These are phyloP conservation scores for Tolypocladium amazonense DNA, from an alignment of 2,329 filamentous ascomycete species.

Conservation along the genomic window DNA sequence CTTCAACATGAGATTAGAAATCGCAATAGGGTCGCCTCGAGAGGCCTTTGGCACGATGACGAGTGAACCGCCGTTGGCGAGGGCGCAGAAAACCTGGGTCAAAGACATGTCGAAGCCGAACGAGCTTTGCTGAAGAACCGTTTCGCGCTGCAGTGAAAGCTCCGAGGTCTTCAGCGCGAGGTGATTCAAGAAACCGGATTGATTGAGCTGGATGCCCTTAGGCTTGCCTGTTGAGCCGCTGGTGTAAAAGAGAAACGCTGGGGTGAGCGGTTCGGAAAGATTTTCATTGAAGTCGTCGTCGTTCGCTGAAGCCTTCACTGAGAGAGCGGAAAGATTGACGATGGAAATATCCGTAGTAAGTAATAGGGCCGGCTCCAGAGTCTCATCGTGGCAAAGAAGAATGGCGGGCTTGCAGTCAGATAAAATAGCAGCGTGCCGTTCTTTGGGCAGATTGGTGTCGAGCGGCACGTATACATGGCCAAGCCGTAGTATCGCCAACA, in stretches of 20 bases:
- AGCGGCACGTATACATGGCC: slow-evolving; percentile 27
- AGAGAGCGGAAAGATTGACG: slow-evolving; percentile 12
- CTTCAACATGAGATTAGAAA: slow-evolving; percentile 11
- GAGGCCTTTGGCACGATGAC: slow-evolving; percentile 17
- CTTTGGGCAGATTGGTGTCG: not conserved
- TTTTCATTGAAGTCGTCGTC: slow-evolving; percentile 1
- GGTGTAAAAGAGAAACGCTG: slow-evolving; percentile 20
- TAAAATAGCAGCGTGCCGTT: not conserved
- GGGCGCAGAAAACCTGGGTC: slow-evolving; percentile 22
- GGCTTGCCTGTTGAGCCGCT: slow-evolving; percentile 22
- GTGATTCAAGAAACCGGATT: slow-evolving; percentile 17
- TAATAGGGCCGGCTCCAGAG: not conserved
- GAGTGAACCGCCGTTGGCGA: slow-evolving; percentile 24
- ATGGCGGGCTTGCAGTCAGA: not conserved
- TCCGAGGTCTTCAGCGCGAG: slow-evolving; percentile 11
- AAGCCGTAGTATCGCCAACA: slow-evolving; percentile 28
- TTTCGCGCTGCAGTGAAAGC: slow-evolving; percentile 11
- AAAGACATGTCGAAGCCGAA: slow-evolving; percentile 30
- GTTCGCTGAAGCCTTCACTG: not conserved
- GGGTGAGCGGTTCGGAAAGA: not conserved
- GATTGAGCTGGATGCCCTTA: slow-evolving; percentile 27
- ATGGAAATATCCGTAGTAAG: not conserved
- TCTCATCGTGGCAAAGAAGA: not conserved
- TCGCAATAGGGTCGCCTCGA: slow-evolving; percentile 1
- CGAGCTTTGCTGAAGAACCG: slow-evolving; percentile 26